Evolutionary conservation across 2,329 filamentous ascomycete species (phyloP), one percentile per base, ranked within the genome.

Genomic region (Neonectria faginata): DNA sequence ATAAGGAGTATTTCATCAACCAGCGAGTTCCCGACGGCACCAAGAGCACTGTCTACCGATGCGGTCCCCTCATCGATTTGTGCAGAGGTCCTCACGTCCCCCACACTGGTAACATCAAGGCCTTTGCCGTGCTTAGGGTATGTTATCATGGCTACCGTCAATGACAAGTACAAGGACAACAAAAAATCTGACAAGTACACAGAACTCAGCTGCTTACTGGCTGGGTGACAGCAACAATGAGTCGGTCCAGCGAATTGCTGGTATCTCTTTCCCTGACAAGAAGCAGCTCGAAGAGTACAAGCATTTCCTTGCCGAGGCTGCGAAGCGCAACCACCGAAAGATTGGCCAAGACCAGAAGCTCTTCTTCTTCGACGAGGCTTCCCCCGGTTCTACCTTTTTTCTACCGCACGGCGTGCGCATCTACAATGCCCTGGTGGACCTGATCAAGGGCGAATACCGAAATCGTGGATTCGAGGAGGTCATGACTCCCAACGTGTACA

Each of bases 221-320:
- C 87, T 98, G 14, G 96, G 96, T 60, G 93, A 97, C 79, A 91
- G 94, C 76, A 89, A 91, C 76, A 97, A 98, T 78, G 95, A 98
- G 80, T 97, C 94, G 29, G 86, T 99, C 50, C 96, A 99, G 82
- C 91, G 96, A 76, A 97, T 99, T 74, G 97, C 97, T 74, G 96
- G 96, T 80, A 91, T 99, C 62, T 97, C 94, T 6, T 99, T 89
- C 80, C 95, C 95, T 3, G 94, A 97, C 81, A 98, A 99, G 88
- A 97, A 97, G 83, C 88, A 89, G 74, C 92, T 99, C 82, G 89
- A 92, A 51, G 94, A 97, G 75, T 94, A 98, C 83, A 90, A 97
- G 82, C 94, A 95, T 76, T 97, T 97, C 82, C 86, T 99, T 31
- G 95, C 97, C 75, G 96, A 99, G 82, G 96, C 96, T n/a, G 95